Percentiles rank a stretch among this genome's conserved stretches.
Conservation (phyloP, 495 filamentous ascomycete species). For the Penicillium fimorum region DNA sequence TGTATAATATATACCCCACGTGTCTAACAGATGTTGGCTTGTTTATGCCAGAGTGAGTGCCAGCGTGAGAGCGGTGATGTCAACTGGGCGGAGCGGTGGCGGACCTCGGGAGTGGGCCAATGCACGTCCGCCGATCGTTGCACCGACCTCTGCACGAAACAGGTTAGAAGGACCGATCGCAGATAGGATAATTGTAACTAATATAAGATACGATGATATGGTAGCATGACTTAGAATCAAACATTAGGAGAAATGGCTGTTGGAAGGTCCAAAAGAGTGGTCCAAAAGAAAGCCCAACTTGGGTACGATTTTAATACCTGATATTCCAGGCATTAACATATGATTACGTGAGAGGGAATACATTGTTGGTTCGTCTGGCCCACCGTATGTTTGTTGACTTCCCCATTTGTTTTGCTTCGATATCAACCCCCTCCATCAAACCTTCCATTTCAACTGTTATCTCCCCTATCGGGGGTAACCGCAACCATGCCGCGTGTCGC, state of each 20-base stretch:
- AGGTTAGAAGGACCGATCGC: not conserved
- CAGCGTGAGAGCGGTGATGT: constrained; percentile 32
- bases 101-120: constrained; percentile 21
- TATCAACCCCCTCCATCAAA: constrained; percentile 10
- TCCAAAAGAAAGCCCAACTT: not conserved
- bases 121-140: constrained; percentile 14
- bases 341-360: constrained; percentile 19
- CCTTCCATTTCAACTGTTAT: constrained; percentile 10
- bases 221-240: not conserved
- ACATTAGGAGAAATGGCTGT: too few species aligned
- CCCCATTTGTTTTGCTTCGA: constrained; percentile 26
- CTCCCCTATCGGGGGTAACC: constrained; percentile 33
- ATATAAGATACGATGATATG: not conserved
- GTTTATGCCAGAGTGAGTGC: constrained; percentile 11
- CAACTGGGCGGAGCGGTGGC: constrained; percentile 21
- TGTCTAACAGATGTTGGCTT: not conserved
- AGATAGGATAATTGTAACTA: not conserved
- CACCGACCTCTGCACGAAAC: not conserved
- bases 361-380: constrained; percentile 15
- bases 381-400: constrained; percentile 43
- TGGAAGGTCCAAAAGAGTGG: not conserved
- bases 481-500: constrained; percentile 72
- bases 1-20: not conserved
- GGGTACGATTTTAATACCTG: not conserved
- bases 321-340: not conserved